Evolutionary conservation across 139 green algal genomes (phyloP).

Genomic region (Coelastrella sp.): DNA sequence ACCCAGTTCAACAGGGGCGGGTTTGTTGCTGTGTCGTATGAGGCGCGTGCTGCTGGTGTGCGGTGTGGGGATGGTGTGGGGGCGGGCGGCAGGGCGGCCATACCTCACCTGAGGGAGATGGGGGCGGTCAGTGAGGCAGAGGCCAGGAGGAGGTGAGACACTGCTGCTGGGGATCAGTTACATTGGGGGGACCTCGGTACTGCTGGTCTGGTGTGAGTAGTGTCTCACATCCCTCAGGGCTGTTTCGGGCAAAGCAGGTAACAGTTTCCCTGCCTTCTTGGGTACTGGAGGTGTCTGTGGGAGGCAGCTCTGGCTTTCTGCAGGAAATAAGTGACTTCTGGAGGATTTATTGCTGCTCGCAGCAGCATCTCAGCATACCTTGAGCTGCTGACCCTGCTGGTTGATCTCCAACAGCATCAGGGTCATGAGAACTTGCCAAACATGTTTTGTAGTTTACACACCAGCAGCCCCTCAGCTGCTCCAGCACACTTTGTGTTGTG

Average conservation of each 20-base stretch:
- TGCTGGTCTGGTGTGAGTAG: not conserved
- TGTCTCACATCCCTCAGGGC: no score
- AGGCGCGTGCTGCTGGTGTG: slow-evolving; percentile 72
- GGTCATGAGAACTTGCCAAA: no score
- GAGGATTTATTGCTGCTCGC: no score
- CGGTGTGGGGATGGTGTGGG: slow-evolving; percentile 71
- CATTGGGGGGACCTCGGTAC: not conserved
- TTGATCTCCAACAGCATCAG: no score
- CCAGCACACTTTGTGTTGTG: no score
- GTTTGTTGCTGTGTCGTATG: slow-evolving; percentile 77
- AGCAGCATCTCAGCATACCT: no score
- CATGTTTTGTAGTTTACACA: no score
- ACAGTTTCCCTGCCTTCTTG: not conserved
- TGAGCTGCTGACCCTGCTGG: no score
- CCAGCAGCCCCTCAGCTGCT: no score
- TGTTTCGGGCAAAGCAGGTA: not conserved
- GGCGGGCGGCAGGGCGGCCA: slow-evolving; percentile 51
- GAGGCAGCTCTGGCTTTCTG: no score
- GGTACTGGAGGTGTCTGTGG: no score
- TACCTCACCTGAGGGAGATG: slow-evolving; percentile 32
- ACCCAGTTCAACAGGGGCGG: slow-evolving; percentile 76
- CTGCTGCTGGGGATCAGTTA: not conserved
- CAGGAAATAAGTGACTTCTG: no score
- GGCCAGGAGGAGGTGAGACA: slow-evolving; percentile 43
- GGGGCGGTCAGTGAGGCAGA: slow-evolving; percentile 61